Percentiles rank a stretch among this genome's conserved stretches.
Conservation (phyloP, 345 rosid species). For the Passiflora organensis region DNA sequence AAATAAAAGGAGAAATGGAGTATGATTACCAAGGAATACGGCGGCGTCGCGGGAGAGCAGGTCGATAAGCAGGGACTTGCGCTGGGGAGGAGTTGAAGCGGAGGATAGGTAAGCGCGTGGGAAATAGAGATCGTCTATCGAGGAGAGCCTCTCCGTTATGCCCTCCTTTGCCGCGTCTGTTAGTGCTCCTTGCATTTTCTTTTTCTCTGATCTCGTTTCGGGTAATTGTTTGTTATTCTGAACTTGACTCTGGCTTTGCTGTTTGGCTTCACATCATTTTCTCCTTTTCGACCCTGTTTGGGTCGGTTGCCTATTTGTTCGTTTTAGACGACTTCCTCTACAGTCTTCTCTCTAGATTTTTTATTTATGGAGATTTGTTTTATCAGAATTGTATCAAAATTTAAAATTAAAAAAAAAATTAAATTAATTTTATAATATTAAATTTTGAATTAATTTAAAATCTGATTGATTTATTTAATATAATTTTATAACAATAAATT, state of each 20-base stretch:
- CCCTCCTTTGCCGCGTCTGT: slow-evolving; percentile 45
- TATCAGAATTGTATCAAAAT: too few species aligned
- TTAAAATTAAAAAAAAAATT: too few species aligned
- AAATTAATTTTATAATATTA: too few species aligned
- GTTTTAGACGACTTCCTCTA: not conserved
- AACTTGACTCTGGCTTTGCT: not conserved
- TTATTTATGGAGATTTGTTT: too few species aligned
- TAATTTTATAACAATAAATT: too few species aligned
- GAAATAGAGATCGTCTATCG: slow-evolving; percentile 65
- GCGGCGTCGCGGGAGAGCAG: slow-evolving; percentile 83
- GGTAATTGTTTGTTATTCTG: too few species aligned
- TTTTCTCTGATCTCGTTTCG: not conserved
- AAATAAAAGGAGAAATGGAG: not conserved
- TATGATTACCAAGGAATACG: slow-evolving; percentile 61
- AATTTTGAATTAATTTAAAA: too few species aligned
- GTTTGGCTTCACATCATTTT: not conserved
- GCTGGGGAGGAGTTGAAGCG: slow-evolving; percentile 50
- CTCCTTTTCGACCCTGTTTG: not conserved
- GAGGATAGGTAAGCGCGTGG: slow-evolving; percentile 65
- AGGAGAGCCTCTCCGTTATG: slow-evolving; percentile 64
- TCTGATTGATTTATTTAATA: too few species aligned
- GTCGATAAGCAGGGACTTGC: slow-evolving; percentile 76
- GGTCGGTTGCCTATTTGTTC: too few species aligned
- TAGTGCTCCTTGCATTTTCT: slow-evolving; percentile 8
- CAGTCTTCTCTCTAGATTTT: not conserved